Evolutionary conservation across 2,329 filamentous ascomycete species (phyloP).

Genomic region (Alternaria tenuissima): DNA sequence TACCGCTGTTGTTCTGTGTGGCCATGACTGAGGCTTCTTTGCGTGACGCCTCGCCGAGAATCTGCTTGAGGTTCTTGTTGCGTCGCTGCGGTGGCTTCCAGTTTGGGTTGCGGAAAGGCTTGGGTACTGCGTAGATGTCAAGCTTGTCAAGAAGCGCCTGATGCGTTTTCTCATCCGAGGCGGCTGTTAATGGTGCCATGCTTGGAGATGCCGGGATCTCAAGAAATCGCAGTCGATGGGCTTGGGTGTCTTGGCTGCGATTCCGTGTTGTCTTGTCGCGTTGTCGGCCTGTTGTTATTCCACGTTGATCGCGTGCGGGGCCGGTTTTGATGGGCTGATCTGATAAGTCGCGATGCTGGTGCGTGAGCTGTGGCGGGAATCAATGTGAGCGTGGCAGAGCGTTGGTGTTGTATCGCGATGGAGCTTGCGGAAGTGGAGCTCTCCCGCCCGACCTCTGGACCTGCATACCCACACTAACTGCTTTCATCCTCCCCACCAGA

Average conservation of each 20-base stretch:
- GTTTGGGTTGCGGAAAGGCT: constrained; percentile 86
- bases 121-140: constrained; percentile 85
- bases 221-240: not conserved
- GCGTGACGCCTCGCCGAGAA: constrained; percentile 85
- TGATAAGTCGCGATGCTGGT: not conserved
- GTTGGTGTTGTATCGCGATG: constrained; percentile 12
- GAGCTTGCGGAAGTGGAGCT: constrained; percentile 36
- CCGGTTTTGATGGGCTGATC: not conserved
- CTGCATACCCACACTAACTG: constrained; percentile 30
- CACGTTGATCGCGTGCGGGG: not conserved
- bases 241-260: not conserved
- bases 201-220: constrained; percentile 3
- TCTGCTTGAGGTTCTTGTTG: constrained; percentile 99
- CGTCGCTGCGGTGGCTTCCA: constrained; percentile 95
- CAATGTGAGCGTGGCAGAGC: not conserved
- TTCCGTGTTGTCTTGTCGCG: constrained; percentile 7
- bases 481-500: constrained; percentile 38
- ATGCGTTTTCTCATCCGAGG: constrained; percentile 79
- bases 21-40: constrained; percentile 89
- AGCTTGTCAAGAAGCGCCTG: constrained; percentile 87
- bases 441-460: constrained; percentile 15
- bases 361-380: not conserved
- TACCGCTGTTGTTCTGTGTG: constrained; percentile 82
- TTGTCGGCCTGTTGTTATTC: not conserved
- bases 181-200: constrained; percentile 70